Evolutionary conservation across 2,329 filamentous ascomycete genomes (phyloP).

Genomic region (Fusarium buharicum): DNA sequence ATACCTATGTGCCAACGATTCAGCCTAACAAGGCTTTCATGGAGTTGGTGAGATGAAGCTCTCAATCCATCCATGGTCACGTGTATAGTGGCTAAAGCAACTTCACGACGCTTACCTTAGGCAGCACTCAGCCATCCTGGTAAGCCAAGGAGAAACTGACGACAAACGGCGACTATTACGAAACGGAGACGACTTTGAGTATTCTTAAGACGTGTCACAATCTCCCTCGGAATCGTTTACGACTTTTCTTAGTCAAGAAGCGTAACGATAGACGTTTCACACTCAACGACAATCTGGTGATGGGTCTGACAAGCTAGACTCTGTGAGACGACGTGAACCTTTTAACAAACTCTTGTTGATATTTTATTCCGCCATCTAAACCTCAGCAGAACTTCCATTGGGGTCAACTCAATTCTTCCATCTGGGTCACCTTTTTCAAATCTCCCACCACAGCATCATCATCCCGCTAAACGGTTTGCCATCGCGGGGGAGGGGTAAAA

Average conservation of each 20-base stretch:
- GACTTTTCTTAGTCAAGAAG: not conserved
- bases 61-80: constrained; percentile 21
- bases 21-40: not conserved
- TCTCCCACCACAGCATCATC: constrained; percentile 7
- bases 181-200: constrained; percentile 14
- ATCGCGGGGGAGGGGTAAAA: constrained; percentile 43
- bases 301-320: constrained; percentile 6
- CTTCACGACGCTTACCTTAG: constrained; percentile 43
- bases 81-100: constrained; percentile 26
- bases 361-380: not conserved
- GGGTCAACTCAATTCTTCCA: not conserved
- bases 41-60: constrained; percentile 6
- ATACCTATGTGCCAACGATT: constrained; percentile 1
- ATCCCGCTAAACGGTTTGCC: constrained; percentile 19
- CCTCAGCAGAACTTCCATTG: not conserved
- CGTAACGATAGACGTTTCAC: constrained; percentile 34
- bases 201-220: constrained; percentile 15
- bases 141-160: constrained; percentile 39
- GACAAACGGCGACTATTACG: constrained; percentile 23
- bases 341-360: not conserved
- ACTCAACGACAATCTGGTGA: constrained; percentile 12
- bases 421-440: not conserved
- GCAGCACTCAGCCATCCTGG: constrained; percentile 41
- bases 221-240: not conserved
- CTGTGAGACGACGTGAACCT: constrained; percentile 29